Evolutionary conservation across 768 basidiomycete species (phyloP).

Genomic region (Suillus fuscotomentosus): DNA sequence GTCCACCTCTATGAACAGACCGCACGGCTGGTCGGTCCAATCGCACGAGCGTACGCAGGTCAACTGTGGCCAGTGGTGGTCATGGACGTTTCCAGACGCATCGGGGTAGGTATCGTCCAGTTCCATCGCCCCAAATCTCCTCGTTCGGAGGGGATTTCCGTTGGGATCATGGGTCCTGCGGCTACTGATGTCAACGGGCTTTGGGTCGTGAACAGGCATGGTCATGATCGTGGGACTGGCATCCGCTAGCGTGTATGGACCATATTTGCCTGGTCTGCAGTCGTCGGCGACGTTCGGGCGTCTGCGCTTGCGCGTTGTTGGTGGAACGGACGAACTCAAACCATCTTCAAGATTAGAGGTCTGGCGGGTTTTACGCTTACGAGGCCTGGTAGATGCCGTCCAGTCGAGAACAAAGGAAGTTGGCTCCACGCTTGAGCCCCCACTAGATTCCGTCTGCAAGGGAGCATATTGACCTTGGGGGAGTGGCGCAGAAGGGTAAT

Average conservation of each 20-base stretch:
- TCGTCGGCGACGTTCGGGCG: no score
- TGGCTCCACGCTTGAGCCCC: no score
- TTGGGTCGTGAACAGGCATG: background rate
- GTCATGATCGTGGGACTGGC: background rate
- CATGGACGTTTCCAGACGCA: background rate
- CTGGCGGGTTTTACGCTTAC: background rate
- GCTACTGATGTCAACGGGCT: background rate
- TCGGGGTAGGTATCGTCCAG: background rate
- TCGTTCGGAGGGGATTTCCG: background rate
- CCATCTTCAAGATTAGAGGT: no score
- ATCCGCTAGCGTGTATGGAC: background rate
- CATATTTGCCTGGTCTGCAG: background rate
- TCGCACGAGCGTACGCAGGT: background rate
- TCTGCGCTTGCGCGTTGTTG: background rate
- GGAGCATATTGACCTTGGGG: no score
- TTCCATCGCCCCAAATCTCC: background rate
- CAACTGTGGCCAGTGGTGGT: background rate
- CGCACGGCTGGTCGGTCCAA: background rate
- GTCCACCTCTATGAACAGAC: background rate
- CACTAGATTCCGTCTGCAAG: no score
- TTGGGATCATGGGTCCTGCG: background rate
- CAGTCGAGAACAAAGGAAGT: no score
- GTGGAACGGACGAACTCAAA: background rate
- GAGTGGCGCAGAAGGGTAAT: no score
- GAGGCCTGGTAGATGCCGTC: no score